Conservation (phyloP, 371 early-diverging fungal species). For the Mortierella sp. region DNA sequence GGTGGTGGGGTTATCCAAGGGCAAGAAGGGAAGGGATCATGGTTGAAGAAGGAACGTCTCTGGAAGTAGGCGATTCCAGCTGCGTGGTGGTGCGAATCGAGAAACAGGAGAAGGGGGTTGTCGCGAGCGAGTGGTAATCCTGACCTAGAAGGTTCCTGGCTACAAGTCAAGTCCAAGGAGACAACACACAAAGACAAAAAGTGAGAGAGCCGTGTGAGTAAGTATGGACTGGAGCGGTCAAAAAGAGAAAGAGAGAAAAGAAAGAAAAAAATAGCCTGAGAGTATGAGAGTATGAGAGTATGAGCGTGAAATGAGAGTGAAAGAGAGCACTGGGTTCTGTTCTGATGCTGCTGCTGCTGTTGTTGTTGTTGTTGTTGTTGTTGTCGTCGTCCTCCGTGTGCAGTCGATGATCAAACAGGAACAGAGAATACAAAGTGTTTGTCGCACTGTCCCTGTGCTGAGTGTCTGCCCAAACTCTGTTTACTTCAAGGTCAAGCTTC, state of each 20-base stretch:
- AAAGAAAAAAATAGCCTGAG: neutral
- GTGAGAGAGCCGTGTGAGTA: constrained; percentile 11
- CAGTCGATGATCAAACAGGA: neutral
- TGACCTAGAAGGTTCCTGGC: constrained; percentile 13
- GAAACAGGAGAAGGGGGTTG: neutral
- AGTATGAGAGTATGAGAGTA: neutral
- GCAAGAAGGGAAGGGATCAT: constrained; percentile 8
- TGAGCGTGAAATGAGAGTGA: constrained; percentile 3
- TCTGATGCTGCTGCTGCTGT: neutral
- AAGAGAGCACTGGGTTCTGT: neutral
- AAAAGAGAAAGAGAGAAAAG: neutral
- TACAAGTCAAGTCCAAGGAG: neutral
- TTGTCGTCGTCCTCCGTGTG: neutral
- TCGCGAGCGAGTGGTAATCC: constrained; percentile 14
- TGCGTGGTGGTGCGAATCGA: constrained; percentile 10
- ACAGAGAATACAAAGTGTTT: neutral
- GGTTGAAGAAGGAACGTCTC: neutral
- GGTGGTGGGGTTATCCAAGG: constrained; percentile 5
- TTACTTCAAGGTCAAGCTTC: neutral
- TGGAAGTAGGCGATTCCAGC: constrained; percentile 7
- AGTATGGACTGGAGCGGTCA: constrained; percentile 2
- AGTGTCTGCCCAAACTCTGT: neutral
- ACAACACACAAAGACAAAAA: neutral
- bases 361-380: neutral
- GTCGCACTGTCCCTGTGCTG: neutral